A percentile compares a stretch with the other conserved stretches of the same genome.
Conservation (phyloP, 257 asterid species). For the Solanum bulbocastanum region DNA sequence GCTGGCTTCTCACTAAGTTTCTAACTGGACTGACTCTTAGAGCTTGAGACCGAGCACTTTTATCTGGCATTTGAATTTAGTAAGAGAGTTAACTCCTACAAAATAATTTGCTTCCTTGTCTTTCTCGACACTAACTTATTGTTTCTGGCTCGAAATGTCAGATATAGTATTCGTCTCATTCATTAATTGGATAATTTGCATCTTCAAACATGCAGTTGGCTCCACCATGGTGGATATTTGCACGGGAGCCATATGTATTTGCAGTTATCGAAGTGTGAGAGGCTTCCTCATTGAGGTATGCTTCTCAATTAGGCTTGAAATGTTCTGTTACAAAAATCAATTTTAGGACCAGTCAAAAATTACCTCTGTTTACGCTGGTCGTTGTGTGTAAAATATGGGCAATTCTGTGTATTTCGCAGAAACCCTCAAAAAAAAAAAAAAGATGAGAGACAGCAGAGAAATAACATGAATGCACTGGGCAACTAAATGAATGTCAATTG, state of each 20-base stretch:
- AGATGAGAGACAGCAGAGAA: background rate
- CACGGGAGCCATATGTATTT: conserved; percentile 52
- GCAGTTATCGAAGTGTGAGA: conserved; percentile 61
- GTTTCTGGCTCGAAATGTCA: background rate
- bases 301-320: conserved; percentile 52
- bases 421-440: background rate
- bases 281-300: conserved; percentile 92
- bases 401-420: background rate
- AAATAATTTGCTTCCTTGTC: conserved; percentile 15
- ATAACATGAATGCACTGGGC: background rate
- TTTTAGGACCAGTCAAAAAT: background rate
- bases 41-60: conserved; percentile 45
- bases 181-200: conserved; percentile 39
- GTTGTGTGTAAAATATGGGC: background rate
- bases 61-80: conserved; percentile 46
- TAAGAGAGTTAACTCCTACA: conserved; percentile 16
- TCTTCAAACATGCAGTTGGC: conserved; percentile 77
- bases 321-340: conserved; percentile 21
- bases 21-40: conserved; percentile 56
- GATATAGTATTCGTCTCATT: conserved; percentile 5
- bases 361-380: background rate
- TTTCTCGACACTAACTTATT: background rate
- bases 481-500: background rate
- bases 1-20: conserved; percentile 57
- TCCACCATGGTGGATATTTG: conserved; percentile 51